Percentiles rank a stretch among this genome's conserved stretches.
Conservation (phyloP, 768 basidiomycete species). For the Kwoniella europaea region DNA sequence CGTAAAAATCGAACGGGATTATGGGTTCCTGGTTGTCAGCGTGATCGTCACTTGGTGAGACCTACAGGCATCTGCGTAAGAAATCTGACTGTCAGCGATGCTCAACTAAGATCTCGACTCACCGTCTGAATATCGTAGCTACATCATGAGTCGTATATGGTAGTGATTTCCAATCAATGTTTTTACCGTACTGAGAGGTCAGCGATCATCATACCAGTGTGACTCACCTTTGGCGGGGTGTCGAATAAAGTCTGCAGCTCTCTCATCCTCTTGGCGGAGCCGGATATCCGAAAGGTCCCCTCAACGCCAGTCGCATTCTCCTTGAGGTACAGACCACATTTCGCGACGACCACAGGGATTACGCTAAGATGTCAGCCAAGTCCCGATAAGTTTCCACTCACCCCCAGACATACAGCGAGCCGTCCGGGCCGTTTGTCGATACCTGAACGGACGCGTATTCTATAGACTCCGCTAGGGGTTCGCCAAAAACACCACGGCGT, state of each 20-base stretch:
- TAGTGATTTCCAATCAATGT: conserved; percentile 84
- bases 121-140: conserved; percentile 88
- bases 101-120: conserved; percentile 13
- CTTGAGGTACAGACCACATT: conserved; percentile 93
- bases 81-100: conserved; percentile 61
- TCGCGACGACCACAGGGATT: conserved; percentile 96
- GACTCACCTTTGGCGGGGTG: conserved; percentile 74
- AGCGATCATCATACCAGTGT: conserved; percentile 10
- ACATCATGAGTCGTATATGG: conserved; percentile 94
- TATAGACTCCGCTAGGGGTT: conserved; percentile 80
- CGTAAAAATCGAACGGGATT: conserved; percentile 87
- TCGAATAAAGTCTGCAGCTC: conserved; percentile 93
- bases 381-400: conserved; percentile 36
- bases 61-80: conserved; percentile 94
- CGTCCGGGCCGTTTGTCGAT: conserved; percentile 75
- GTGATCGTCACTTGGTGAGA: conserved; percentile 30
- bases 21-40: conserved; percentile 70
- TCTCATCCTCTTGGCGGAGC: conserved; percentile 93
- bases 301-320: conserved; percentile 92
- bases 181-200: conserved; percentile 79
- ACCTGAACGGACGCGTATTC: conserved; percentile 90
- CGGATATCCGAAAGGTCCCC: conserved; percentile 93
- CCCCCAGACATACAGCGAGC: conserved; percentile 55
- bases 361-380: conserved; percentile 61
- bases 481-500: conserved; percentile 72